These are phyloP conservation scores for Zygosaccharomyces pseudorouxii DNA, from an alignment of 805 yeast species.

Conservation along the genomic window DNA sequence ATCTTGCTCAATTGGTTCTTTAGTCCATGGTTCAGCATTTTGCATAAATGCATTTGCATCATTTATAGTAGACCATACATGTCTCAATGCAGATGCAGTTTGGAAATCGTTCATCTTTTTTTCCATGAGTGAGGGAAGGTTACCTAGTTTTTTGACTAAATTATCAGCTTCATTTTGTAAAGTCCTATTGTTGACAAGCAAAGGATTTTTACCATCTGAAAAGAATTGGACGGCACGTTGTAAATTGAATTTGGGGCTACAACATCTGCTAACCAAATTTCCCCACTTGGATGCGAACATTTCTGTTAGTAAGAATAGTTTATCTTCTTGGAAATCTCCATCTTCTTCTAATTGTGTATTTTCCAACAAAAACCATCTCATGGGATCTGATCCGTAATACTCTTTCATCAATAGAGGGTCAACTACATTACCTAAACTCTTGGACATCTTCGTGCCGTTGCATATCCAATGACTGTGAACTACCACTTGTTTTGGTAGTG, in stretches of 20 bases:
- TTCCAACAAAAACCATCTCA: constrained; percentile 71
- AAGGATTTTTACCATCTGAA: constrained; percentile 19
- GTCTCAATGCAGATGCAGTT: constrained; percentile 50
- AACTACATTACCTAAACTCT: constrained; percentile 87
- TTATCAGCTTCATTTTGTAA: constrained; percentile 22
- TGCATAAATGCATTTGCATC: constrained; percentile 66
- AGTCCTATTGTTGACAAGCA: constrained; percentile 4
- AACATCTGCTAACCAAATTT: constrained; percentile 67
- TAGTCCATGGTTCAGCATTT: constrained; percentile 70
- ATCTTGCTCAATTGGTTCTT: constrained; percentile 40
- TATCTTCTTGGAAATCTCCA: constrained; percentile 67
- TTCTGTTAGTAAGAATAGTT: constrained; percentile 49
- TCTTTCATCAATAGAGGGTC: constrained; percentile 71
- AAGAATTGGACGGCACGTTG: constrained; percentile 38
- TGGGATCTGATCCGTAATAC: constrained; percentile 63
- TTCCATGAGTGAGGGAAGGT: constrained; percentile 40
- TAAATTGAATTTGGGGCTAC: constrained; percentile 65
- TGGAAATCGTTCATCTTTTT: constrained; percentile 44
- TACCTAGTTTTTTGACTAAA: constrained; percentile 35
- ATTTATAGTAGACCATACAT: constrained; percentile 56
- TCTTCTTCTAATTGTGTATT: constrained; percentile 73
- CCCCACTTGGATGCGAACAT: constrained; percentile 78
- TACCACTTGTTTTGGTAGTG: constrained; percentile 65
- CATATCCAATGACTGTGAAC: constrained; percentile 95
- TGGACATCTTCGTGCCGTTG: constrained; percentile 90